Percentiles rank a stretch among this genome's conserved stretches.
Conservation (phyloP, 345 rosid genomes). For the Aquilaria malaccensis region DNA sequence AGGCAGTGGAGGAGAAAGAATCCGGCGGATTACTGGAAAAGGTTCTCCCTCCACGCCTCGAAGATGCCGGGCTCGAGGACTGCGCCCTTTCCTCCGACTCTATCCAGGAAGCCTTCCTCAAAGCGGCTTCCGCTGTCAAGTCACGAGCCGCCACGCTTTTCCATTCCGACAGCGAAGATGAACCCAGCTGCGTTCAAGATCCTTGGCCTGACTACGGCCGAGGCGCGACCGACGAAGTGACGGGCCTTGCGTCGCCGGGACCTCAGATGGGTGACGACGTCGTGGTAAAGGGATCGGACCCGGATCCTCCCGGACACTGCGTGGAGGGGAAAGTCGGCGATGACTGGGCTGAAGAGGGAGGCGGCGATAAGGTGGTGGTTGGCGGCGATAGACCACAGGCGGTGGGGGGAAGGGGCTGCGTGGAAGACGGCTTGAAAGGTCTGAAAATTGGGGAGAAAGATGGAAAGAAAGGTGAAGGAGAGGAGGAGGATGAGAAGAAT, state of each 20-base stretch:
- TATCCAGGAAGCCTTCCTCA: conserved; percentile 45
- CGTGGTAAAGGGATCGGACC: neutral
- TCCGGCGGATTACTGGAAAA: conserved; percentile 20
- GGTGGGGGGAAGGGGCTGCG: conserved; percentile 18
- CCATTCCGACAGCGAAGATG: conserved; percentile 14
- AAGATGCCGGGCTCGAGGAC: conserved; percentile 58
- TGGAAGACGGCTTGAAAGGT: conserved; percentile 24
- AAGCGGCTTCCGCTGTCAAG: conserved; percentile 39
- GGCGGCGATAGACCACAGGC: conserved; percentile 14
- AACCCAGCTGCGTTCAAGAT: conserved; percentile 3
- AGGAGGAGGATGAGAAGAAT: conserved; percentile 10
- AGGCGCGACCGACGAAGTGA: conserved; percentile 1
- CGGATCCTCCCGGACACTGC: neutral
- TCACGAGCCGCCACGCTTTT: conserved; percentile 34
- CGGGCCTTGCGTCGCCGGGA: neutral
- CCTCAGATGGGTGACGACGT: neutral
- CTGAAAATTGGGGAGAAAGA: conserved; percentile 20
- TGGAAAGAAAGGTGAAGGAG: conserved; percentile 4
- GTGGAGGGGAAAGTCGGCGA: neutral
- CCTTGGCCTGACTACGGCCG: neutral
- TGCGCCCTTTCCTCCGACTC: conserved; percentile 47
- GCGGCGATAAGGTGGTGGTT: conserved; percentile 8
- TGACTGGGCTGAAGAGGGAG: neutral
- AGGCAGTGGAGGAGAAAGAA: conserved; percentile 10
- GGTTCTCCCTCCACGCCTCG: conserved; percentile 46